Conservation (phyloP, 495 filamentous ascomycete species). For the Xylaria curta region DNA sequence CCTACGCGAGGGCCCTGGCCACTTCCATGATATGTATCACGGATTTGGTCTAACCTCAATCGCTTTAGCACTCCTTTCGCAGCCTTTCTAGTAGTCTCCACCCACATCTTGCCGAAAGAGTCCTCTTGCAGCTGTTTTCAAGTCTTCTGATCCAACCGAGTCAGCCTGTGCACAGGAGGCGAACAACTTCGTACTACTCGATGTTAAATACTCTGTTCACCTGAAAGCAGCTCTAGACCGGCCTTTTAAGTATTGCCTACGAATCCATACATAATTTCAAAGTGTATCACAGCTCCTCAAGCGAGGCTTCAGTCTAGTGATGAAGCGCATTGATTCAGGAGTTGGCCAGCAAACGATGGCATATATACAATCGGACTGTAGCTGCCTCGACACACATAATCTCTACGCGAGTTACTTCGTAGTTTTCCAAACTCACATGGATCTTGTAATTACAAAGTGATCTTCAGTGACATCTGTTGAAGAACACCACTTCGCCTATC, state of each 20-base stretch:
- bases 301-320: neutral
- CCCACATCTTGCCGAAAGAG: slow-evolving; percentile 26
- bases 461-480: neutral
- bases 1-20: neutral
- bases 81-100: slow-evolving; percentile 22
- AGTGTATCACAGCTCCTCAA: neutral
- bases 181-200: neutral
- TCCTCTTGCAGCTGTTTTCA: slow-evolving; percentile 20
- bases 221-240: neutral
- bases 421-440: neutral
- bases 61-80: neutral
- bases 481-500: neutral
- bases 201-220: neutral
- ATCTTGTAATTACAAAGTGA: neutral
- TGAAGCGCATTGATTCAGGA: neutral
- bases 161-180: neutral
- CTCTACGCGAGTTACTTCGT: neutral
- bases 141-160: slow-evolving; percentile 23
- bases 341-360: neutral
- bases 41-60: slow-evolving; percentile 6
- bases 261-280: neutral
- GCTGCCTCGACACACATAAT: too few relatives aligned
- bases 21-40: neutral
- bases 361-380: neutral
- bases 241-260: neutral